A percentile compares a stretch with the other conserved stretches of the same genome.
Conservation (phyloP, 2,329 filamentous ascomycete genomes). For the Cordyceps sp. region DNA sequence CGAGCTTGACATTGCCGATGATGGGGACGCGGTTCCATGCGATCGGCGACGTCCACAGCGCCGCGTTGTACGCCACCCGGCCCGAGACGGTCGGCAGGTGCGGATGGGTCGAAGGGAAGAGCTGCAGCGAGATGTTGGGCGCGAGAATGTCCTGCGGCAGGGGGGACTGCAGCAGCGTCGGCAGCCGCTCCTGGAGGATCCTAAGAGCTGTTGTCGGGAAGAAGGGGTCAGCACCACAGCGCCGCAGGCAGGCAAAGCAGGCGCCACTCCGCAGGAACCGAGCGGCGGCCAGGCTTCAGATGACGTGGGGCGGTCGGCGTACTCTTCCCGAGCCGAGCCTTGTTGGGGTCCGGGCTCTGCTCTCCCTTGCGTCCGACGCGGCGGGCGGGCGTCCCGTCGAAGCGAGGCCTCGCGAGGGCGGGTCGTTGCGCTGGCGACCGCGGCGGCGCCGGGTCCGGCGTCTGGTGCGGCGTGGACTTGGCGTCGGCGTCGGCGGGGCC, state of each 20-base stretch:
- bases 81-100: constrained; percentile 88
- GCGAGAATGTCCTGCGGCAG: constrained; percentile 62
- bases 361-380: constrained; percentile 12
- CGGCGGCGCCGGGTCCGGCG: no score
- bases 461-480: no score
- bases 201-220: constrained; percentile 32
- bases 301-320: constrained; percentile 10
- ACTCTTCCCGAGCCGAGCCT: constrained; percentile 48
- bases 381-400: constrained; percentile 14
- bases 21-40: constrained; percentile 90
- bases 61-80: constrained; percentile 77
- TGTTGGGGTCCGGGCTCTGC: constrained; percentile 34
- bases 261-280: no score
- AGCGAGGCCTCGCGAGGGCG: constrained; percentile 9
- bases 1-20: constrained; percentile 74
- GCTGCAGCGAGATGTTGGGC: constrained; percentile 53
- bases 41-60: constrained; percentile 88
- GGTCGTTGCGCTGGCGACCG: no score
- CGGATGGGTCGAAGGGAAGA: constrained; percentile 64
- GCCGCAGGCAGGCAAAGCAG: no score
- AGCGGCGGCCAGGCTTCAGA: no score
- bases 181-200: constrained; percentile 49
- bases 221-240: not conserved
- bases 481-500: no score
- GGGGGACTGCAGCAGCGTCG: constrained; percentile 48